Conservation (phyloP, 805 yeast species). For the Nakazawaea laoshanensis region DNA sequence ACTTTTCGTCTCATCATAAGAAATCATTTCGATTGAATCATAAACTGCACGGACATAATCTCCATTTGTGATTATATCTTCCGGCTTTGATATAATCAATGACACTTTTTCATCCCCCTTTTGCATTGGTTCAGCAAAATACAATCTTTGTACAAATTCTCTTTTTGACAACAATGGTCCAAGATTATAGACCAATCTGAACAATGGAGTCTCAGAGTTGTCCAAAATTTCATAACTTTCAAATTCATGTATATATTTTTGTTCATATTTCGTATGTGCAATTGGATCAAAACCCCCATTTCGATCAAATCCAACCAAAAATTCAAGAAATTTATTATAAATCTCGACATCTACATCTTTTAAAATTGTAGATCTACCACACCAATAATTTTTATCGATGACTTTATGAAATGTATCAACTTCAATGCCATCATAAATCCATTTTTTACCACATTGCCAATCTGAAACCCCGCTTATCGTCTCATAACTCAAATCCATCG, state of each 20-base stretch:
- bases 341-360: not conserved
- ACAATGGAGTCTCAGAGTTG: constrained; percentile 14
- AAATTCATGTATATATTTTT: constrained; percentile 25
- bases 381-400: constrained; percentile 3
- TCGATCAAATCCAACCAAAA: constrained; percentile 2
- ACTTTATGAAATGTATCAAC: constrained; percentile 4
- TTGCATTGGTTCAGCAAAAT: not conserved
- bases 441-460: not conserved
- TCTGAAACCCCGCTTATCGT: not conserved
- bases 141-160: constrained; percentile 25
- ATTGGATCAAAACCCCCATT: not conserved
- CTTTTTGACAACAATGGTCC: constrained; percentile 27
- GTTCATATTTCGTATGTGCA: constrained; percentile 23
- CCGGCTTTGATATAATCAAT: constrained; percentile 21
- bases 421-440: not conserved
- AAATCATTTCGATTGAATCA: constrained; percentile 25
- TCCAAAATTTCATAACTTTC: constrained; percentile 17
- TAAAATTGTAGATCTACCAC: constrained; percentile 2
- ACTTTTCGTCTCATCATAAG: constrained; percentile 13
- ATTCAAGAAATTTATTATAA: constrained; percentile 1
- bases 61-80: constrained; percentile 10
- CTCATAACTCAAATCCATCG: not conserved
- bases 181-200: constrained; percentile 25
- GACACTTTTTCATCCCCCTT: constrained; percentile 16
- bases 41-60: constrained; percentile 19